phyloP scores from a whole-genome alignment of 441 rosid genomes.

The Viola pubescens region DNA sequence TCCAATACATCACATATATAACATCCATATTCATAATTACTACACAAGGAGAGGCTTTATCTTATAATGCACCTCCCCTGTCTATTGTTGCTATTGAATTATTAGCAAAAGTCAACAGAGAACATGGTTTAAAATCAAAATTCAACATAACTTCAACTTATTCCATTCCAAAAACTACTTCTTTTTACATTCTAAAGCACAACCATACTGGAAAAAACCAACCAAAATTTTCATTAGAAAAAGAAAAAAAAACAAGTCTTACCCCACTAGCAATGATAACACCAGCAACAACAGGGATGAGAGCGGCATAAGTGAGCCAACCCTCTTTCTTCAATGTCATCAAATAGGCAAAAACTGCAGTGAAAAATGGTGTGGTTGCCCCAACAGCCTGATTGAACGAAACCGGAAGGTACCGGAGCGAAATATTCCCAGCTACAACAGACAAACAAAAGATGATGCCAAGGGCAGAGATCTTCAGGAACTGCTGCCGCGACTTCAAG shows the following conservation, averaged over 20 bases:
- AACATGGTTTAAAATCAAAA: no score
- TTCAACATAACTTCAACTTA: no score
- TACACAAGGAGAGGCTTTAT: no score
- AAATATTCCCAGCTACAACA: slow-evolving; percentile 56
- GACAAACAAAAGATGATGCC: slow-evolving; percentile 54
- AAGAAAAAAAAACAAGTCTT: slow-evolving; percentile 7
- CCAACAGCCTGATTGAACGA: slow-evolving; percentile 70
- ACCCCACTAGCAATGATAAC: slow-evolving; percentile 73
- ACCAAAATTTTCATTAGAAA: background rate
- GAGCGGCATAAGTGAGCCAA: slow-evolving; percentile 47
- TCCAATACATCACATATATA: no score
- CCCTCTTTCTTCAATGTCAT: slow-evolving; percentile 49
- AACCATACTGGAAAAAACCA: no score
- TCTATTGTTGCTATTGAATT: no score
- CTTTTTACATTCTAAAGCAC: no score
- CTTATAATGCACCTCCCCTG: no score
- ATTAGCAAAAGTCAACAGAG: no score
- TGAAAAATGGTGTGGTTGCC: slow-evolving; percentile 72
- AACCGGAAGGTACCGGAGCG: slow-evolving; percentile 50
- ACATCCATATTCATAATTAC: no score
- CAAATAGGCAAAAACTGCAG: slow-evolving; percentile 57
- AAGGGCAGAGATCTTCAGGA: slow-evolving; percentile 51
- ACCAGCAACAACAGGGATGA: slow-evolving; percentile 59
- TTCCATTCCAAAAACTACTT: no score
- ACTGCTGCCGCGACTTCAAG: slow-evolving; percentile 37